Evolutionary conservation across 345 rosid species (phyloP).

Genomic region (Ceriops decandra): DNA sequence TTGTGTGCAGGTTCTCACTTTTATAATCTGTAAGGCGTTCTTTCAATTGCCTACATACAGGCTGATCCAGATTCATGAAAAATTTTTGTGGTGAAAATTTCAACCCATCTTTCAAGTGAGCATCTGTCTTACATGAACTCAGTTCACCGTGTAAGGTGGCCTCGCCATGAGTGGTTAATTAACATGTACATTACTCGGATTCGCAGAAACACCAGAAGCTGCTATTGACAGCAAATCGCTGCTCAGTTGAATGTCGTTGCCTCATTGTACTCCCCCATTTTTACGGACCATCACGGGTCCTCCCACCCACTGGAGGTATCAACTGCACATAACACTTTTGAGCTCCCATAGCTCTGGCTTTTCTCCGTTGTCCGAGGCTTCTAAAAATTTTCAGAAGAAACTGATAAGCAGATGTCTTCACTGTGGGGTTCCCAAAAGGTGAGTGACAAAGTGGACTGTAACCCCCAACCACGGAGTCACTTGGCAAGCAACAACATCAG

Average conservation of each 20-base stretch:
- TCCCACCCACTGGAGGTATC: neutral
- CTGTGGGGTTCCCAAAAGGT: neutral
- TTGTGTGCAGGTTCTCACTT: too few species aligned
- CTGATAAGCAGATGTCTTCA: neutral
- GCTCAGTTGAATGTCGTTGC: too few species aligned
- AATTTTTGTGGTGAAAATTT: neutral
- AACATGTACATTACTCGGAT: neutral
- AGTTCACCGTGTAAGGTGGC: neutral
- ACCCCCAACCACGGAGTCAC: slow-evolving; percentile 3
- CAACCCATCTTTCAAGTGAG: neutral
- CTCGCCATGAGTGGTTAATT: neutral
- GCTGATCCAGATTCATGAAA: neutral
- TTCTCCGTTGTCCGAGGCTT: neutral
- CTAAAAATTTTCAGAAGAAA: neutral
- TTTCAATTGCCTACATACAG: too few species aligned
- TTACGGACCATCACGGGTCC: too few species aligned
- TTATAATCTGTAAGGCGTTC: too few species aligned
- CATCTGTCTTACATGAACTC: slow-evolving; percentile 3
- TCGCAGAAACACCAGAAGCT: slow-evolving; percentile 6
- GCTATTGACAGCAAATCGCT: neutral
- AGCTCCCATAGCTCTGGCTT: neutral
- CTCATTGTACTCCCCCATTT: neutral
- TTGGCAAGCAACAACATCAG: slow-evolving; percentile 8
- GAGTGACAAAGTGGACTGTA: neutral
- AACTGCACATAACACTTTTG: neutral